A percentile compares a stretch with the other conserved stretches of the same genome.
Conservation (phyloP, 2,329 filamentous ascomycete genomes). For the Endoconidiophora polonica region DNA sequence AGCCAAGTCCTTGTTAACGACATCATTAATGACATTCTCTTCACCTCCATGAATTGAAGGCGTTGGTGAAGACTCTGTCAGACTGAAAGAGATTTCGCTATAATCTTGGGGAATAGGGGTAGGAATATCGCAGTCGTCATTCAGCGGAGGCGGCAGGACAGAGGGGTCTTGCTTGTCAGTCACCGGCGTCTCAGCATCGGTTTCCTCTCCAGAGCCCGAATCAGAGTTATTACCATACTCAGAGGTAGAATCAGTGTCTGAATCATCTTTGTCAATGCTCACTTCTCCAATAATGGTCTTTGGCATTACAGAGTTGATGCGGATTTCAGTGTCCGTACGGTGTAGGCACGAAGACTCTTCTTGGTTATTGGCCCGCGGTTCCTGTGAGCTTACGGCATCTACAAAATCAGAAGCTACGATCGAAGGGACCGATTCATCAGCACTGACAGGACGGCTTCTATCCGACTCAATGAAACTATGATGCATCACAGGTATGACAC, state of each 20-base stretch:
- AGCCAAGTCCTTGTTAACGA: background rate
- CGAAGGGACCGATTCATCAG: constrained; percentile 14
- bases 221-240: constrained; percentile 5
- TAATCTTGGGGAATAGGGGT: constrained; percentile 8
- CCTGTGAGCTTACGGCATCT: background rate
- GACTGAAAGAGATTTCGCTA: constrained; percentile 8
- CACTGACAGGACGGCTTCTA: constrained; percentile 22
- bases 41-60: background rate
- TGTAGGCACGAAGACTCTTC: background rate
- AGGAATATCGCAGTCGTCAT: constrained; percentile 4
- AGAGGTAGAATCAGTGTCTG: background rate
- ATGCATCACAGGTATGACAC: constrained; percentile 52
- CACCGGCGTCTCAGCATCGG: constrained; percentile 8
- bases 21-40: background rate
- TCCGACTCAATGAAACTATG: background rate
- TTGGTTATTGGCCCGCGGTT: too few species aligned
- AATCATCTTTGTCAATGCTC: background rate
- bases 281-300: too few species aligned
- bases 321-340: background rate
- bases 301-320: too few species aligned
- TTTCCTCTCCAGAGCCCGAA: constrained; percentile 3
- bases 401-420: constrained; percentile 3
- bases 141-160: background rate
- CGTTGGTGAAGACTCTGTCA: constrained; percentile 4
- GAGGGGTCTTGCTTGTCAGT: constrained; percentile 2